Base-by-base conservation (phyloP, 2,329 filamentous ascomycete species). In the Aspergillus fumigatiaffinis region DNA sequence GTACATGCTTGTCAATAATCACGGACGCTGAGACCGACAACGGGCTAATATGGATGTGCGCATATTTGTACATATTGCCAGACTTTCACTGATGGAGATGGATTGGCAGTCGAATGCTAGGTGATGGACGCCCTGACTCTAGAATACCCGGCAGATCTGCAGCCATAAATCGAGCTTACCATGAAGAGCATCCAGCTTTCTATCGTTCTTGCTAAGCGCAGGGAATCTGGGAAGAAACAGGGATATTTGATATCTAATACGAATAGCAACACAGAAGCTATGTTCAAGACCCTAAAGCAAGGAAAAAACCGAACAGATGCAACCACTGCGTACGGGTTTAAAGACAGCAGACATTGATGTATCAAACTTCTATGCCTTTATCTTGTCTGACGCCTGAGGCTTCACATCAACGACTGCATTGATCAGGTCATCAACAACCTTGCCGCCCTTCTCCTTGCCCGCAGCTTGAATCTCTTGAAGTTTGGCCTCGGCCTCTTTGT, bases 391-490 rank as follows among this genome's bases (percentile, higher is more conserved):
- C 38, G 84, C 82, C 62, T 89, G 83, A 14, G 92, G 89, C 76
- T 91, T 87, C 62, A 93, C 88, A 62, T 93, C 87, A 65, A 91
- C 88, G 41, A 97, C 91, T n/a, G 90, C 91, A 63, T 85, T 83
- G 65, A 97, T 83, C 64, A 99, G 80, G 71, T 95, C 88, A 65
- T 90, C 85, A 53, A 97, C 82, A 20, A 99, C 92, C 73, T 89
- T 84, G 63, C 84, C 82, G 71, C 92, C 90, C 63, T 85, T 86
- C 81, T 92, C 89, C 76, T 89, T 84, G 60, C 92, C 93, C 35
- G 91, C 86, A 55, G 82, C 82, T 74, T 90, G 84, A 73, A 97
- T 97, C 75, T 90, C 87, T 75, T 87, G 83, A 68, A 97, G 87
- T 78, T 95, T 87, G 68, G 76, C 81, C 60, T 96, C 90, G 53